These are phyloP conservation scores for Camellia lanceoleosa DNA, from an alignment of 148 eudicot genomes.

Conservation along the genomic window DNA sequence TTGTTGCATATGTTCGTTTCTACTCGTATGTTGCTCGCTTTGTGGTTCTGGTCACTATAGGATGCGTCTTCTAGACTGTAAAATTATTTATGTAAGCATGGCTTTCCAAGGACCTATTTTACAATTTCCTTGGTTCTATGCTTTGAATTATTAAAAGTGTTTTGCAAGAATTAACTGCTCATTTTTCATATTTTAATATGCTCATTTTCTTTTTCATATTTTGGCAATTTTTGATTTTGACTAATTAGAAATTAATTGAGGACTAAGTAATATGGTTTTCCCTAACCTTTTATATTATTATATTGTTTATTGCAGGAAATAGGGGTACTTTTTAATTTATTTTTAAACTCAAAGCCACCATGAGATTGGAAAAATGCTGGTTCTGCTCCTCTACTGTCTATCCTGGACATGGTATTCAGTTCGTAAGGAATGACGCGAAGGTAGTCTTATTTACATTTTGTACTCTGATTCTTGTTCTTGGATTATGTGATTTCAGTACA, in stretches of 20 bases:
- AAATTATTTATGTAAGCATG: background rate
- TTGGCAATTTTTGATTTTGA: background rate
- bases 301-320: constrained; percentile 17
- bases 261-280: background rate
- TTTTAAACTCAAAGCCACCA: constrained; percentile 19
- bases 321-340: background rate
- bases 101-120: background rate
- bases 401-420: constrained; percentile 92
- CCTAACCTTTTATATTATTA: background rate
- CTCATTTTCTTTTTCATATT: background rate
- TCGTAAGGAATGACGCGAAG: constrained; percentile 89
- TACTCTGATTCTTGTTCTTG: background rate
- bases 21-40: too few species aligned
- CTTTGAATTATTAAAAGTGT: background rate
- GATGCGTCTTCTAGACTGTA: too few species aligned
- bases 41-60: too few species aligned
- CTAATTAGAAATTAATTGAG: background rate
- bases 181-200: background rate
- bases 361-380: constrained; percentile 97
- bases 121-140: background rate
- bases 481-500: background rate
- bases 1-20: too few species aligned
- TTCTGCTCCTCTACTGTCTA: constrained; percentile 85
- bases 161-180: background rate
- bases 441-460: constrained; percentile 23